phyloP scores from a whole-genome alignment of 2,329 filamentous ascomycete species.

The Sarocladium strictum region DNA sequence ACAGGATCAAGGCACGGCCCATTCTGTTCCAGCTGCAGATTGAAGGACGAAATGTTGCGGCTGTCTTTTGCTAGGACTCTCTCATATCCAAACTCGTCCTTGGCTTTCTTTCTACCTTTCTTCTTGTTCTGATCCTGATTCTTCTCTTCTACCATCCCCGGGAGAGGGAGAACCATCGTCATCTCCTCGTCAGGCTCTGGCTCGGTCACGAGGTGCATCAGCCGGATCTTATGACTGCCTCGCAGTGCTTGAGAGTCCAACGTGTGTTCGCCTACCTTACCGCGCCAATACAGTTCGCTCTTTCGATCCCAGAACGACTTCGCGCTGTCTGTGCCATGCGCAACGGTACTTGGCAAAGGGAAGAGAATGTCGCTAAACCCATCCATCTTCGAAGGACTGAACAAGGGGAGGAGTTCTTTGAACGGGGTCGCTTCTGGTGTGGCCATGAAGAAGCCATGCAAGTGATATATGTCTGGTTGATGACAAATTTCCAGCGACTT shows the following conservation, averaged over 20 bases:
- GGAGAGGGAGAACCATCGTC: conserved; percentile 50
- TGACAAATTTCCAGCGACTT: conserved; percentile 63
- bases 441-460: conserved; percentile 69
- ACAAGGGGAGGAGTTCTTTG: conserved; percentile 64
- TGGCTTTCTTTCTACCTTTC: not conserved
- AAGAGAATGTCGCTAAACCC: conserved; percentile 74
- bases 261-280: conserved; percentile 54
- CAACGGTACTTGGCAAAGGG: conserved; percentile 44
- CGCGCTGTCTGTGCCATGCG: conserved; percentile 35
- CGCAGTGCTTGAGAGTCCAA: conserved; percentile 47
- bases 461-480: conserved; percentile 67
- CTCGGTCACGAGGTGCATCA: conserved; percentile 63
- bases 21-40: conserved; percentile 54
- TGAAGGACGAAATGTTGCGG: conserved; percentile 45
- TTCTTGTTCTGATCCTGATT: not conserved
- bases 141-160: conserved; percentile 19
- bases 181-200: conserved; percentile 43
- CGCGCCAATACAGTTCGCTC: conserved; percentile 68
- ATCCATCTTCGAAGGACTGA: conserved; percentile 66
- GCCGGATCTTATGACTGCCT: conserved; percentile 62
- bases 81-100: conserved; percentile 47
- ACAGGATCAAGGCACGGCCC: conserved; percentile 47
- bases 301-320: conserved; percentile 55
- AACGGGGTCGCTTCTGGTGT: conserved; percentile 57
- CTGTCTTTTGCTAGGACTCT: conserved; percentile 46